These are phyloP conservation scores for Bidens hawaiensis DNA, from an alignment of 140 eudicot species.

Conservation along the genomic window DNA sequence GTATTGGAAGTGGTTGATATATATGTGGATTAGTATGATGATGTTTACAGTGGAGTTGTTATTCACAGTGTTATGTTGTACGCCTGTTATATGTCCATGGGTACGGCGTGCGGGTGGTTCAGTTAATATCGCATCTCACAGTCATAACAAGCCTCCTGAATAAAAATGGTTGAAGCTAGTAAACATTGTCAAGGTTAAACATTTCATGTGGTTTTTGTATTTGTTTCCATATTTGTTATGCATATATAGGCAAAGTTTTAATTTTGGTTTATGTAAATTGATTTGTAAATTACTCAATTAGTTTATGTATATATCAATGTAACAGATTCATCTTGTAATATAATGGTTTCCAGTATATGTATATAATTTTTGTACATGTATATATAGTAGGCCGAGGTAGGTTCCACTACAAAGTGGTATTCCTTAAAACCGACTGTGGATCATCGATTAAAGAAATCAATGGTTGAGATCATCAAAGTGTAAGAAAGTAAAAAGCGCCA, in stretches of 20 bases:
- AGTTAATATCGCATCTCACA: conserved; percentile 1
- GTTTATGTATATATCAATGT: not conserved
- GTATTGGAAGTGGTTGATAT: conserved; percentile 74
- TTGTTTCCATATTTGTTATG: not conserved
- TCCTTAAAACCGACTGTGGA: no score
- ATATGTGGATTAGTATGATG: conserved; percentile 57
- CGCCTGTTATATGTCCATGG: conserved; percentile 53
- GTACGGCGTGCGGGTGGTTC: conserved; percentile 27
- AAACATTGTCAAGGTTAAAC: no score
- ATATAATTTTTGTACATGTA: no score
- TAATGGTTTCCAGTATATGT: not conserved
- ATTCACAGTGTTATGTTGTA: conserved; percentile 62
- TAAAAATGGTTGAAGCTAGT: no score
- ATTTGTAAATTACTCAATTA: not conserved
- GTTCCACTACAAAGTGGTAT: no score
- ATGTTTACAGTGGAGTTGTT: conserved; percentile 54
- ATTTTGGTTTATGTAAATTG: not conserved
- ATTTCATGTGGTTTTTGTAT: no score
- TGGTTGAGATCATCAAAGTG: no score
- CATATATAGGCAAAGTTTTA: not conserved
- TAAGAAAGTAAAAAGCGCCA: no score
- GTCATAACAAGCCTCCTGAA: not conserved
- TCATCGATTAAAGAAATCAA: no score
- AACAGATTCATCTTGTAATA: not conserved
- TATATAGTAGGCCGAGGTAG: no score